Base-by-base conservation (phyloP, 768 basidiomycete species). In the Rhizopogon sp. region DNA sequence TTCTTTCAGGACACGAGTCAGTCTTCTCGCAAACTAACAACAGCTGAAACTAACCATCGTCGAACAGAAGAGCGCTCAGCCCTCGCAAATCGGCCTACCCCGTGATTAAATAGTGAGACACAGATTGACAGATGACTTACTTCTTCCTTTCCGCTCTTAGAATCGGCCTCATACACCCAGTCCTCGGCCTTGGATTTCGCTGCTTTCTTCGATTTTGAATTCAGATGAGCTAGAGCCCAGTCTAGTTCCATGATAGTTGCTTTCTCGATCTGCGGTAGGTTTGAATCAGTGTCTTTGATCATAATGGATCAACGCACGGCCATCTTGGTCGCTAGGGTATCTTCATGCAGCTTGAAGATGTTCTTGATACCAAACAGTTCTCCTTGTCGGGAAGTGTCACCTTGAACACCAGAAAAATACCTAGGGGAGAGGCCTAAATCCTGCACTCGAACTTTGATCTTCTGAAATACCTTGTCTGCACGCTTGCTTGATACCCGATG, bases 291-390 rank as follows among this genome's bases (percentile, higher is more conserved):
- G 28, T 28, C 11, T 45, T 20, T n/a, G 35, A 6, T 17, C 10
- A 20, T 28, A 39, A 37, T 7, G 9, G 6, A n/a, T 6, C 11
- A 17, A 66, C 81, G 55, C 72, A 90, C 90, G 56, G 83, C 79
- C 68, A 80, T 77, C 68, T 92, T 90, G 0, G 89, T 93, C 39
- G 87, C 80, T 8, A 86, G 72, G 14, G 76, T 82, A 56, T 76
- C 74, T 62, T 90, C 88, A 57, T 89, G 83, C 29, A 93, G 74
- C 59, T 76, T 82, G 72, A 95, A 93, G 37, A 95, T 90, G 61
- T 95, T 95, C 64, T 85, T 82, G 45, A 88, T 74, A 3, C 93
- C 93, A 61, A 91, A 95, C 2, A 94, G 77, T 62, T 94, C 92
- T 31, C 91, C 93, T 62, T 85, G 83, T 62, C 83, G 82, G 1